Evolutionary conservation across 208 protist genomes (phyloP).

Genomic region (Porcisia deanei): DNA sequence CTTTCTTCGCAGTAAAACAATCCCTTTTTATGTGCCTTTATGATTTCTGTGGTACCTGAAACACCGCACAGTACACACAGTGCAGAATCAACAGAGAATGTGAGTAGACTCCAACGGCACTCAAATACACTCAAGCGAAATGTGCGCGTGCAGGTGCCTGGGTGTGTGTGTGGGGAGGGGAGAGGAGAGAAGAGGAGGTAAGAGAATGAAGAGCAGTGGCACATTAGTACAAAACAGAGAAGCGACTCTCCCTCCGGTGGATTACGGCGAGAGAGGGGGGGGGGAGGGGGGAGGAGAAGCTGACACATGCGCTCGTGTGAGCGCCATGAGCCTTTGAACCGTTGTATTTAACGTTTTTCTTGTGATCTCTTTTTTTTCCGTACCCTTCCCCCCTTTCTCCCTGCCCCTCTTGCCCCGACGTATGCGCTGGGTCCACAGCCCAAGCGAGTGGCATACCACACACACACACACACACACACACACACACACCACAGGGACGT

Average conservation of each 20-base stretch:
- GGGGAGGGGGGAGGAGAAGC: not conserved
- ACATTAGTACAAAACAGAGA: too few relatives aligned
- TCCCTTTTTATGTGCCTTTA: not conserved
- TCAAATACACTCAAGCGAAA: too few relatives aligned
- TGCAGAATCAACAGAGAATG: not conserved
- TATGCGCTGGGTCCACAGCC: too few relatives aligned
- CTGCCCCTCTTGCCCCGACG: not conserved
- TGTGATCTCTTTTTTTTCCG: not conserved
- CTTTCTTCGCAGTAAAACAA: not conserved
- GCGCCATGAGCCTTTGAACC: not conserved
- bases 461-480: slow-evolving; percentile 8
- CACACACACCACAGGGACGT: too few relatives aligned
- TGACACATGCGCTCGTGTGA: not conserved
- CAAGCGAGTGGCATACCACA: not conserved
- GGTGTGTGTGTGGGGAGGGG: too few relatives aligned
- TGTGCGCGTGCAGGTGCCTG: too few relatives aligned
- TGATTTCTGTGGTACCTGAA: not conserved
- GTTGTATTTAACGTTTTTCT: not conserved
- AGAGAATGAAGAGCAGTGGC: too few relatives aligned
- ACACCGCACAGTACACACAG: not conserved
- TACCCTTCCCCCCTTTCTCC: not conserved
- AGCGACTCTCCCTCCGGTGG: not conserved
- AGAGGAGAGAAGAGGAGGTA: too few relatives aligned
- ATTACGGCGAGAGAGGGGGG: not conserved
- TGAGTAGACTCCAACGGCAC: too few relatives aligned